These are phyloP conservation scores for Chalciporus piperatus DNA, from an alignment of 768 basidiomycete species.

Conservation along the genomic window DNA sequence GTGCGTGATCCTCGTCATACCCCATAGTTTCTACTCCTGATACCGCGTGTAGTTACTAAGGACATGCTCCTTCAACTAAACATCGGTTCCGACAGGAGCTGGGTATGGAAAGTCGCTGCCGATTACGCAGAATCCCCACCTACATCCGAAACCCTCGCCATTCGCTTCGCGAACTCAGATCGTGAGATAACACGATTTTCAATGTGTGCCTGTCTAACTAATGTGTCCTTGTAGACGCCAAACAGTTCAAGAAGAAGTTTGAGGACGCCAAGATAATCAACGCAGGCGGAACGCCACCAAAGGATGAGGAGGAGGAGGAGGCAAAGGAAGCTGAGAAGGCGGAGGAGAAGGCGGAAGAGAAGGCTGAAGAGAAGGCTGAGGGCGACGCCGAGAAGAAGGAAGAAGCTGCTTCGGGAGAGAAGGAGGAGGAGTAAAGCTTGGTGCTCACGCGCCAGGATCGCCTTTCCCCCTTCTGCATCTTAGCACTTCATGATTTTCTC, in stretches of 20 bases:
- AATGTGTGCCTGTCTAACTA: slow-evolving; percentile 1
- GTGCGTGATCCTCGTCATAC: slow-evolving; percentile 44
- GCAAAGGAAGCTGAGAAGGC: slow-evolving; percentile 2
- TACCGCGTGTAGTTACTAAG: slow-evolving; percentile 55
- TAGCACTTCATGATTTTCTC: slow-evolving; percentile 11
- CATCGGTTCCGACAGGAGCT: slow-evolving; percentile 97
- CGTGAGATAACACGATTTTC: slow-evolving; percentile 53
- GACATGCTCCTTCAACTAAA: slow-evolving; percentile 97
- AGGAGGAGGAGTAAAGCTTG: slow-evolving; percentile 34
- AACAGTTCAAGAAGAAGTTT: slow-evolving; percentile 85
- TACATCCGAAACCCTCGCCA: slow-evolving; percentile 92
- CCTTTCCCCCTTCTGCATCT: slow-evolving; percentile 4
- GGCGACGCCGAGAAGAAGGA: slow-evolving; percentile 37
- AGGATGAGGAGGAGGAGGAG: slow-evolving; percentile 22
- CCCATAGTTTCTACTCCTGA: slow-evolving; percentile 3
- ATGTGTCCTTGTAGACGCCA: slow-evolving; percentile 58
- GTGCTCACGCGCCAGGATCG: slow-evolving; percentile 1
- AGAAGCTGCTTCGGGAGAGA: slow-evolving; percentile 28
- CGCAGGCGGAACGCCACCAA: slow-evolving; percentile 27
- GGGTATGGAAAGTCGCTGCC: slow-evolving; percentile 98
- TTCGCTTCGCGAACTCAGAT: slow-evolving; percentile 95
- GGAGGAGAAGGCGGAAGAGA: slow-evolving; percentile 28
- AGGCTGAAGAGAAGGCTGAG: slow-evolving; percentile 24
- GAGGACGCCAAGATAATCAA: slow-evolving; percentile 80
- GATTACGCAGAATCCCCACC: slow-evolving; percentile 92